Percentiles rank a stretch among this genome's conserved stretches.
phyloP scores from a whole-genome alignment of 169 alveolate species.

The Eimeria acervulina region DNA sequence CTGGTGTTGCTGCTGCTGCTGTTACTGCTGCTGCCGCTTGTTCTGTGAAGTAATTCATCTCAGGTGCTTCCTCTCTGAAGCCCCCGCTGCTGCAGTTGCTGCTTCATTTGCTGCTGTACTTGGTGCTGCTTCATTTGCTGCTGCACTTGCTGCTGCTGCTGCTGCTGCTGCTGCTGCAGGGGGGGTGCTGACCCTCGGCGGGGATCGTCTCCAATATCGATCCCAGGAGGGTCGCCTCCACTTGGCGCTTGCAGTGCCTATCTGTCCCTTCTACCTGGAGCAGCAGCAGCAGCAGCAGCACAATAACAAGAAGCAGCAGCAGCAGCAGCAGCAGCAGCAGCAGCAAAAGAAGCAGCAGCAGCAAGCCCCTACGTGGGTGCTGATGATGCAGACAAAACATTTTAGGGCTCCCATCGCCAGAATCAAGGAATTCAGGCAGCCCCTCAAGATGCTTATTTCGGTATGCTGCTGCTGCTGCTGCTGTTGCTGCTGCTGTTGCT shows the following conservation, averaged over 20 bases:
- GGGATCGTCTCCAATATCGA: background rate
- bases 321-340: no score
- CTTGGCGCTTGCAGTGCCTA: slow-evolving; percentile 9
- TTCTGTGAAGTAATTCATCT: background rate
- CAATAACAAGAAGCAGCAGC: no score
- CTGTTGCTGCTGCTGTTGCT: slow-evolving; percentile 10
- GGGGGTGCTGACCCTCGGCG: background rate
- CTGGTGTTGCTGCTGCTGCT: background rate
- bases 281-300: background rate
- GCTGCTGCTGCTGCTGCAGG: slow-evolving; percentile 44
- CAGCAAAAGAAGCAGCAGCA: no score
- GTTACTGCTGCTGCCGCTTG: no score
- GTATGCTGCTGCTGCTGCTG: slow-evolving; percentile 25
- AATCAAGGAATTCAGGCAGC: slow-evolving; percentile 7
- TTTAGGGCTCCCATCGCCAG: slow-evolving; percentile 28
- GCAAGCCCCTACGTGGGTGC: slow-evolving; percentile 6
- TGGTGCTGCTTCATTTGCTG: background rate
- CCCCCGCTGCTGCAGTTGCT: background rate
- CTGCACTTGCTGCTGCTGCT: background rate
- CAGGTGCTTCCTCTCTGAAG: no score
- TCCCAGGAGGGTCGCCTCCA: slow-evolving; percentile 1
- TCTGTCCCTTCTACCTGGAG: slow-evolving; percentile 17
- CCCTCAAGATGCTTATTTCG: background rate
- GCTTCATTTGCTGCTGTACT: background rate
- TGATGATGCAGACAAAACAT: background rate